Percentiles rank a stretch among this genome's conserved stretches.
phyloP scores from a whole-genome alignment of 352 stramenopile genomes.

The Globisporangium emineosum region DNA sequence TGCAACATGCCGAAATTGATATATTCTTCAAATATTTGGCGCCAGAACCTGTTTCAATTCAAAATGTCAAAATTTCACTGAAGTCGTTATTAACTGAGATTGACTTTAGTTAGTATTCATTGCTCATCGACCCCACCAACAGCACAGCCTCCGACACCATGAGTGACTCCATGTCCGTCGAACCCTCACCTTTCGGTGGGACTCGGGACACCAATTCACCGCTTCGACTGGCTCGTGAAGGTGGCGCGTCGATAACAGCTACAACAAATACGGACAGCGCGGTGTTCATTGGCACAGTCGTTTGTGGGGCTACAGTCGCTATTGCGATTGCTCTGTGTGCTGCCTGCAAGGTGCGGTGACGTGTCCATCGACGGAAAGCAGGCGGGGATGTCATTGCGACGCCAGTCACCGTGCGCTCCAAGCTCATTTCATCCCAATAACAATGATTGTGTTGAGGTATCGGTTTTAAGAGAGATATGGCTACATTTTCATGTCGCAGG shows the following conservation, averaged over 20 bases:
- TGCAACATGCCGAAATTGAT: too few relatives aligned
- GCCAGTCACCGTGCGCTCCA: not conserved
- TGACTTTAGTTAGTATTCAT: too few relatives aligned
- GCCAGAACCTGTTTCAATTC: too few relatives aligned
- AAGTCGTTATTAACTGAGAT: too few relatives aligned
- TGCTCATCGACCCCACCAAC: too few relatives aligned
- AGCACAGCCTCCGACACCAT: not conserved
- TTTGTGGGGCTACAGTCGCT: not conserved
- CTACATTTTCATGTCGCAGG: not conserved
- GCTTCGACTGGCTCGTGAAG: not conserved
- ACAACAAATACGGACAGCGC: not conserved
- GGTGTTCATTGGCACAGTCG: not conserved
- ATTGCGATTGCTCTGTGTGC: not conserved
- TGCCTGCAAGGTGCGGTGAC: not conserved
- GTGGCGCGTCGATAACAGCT: too few relatives aligned
- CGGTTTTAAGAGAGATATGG: not conserved
- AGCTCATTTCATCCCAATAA: not conserved
- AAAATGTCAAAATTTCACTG: too few relatives aligned
- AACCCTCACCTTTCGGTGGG: not conserved
- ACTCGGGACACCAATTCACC: not conserved
- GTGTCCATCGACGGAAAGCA: not conserved
- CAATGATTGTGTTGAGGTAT: not conserved
- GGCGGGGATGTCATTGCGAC: not conserved
- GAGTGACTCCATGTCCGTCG: not conserved
- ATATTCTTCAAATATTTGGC: too few relatives aligned